Evolutionary conservation across 2,329 filamentous ascomycete species (phyloP).

Genomic region (Colletotrichum falcatum): DNA sequence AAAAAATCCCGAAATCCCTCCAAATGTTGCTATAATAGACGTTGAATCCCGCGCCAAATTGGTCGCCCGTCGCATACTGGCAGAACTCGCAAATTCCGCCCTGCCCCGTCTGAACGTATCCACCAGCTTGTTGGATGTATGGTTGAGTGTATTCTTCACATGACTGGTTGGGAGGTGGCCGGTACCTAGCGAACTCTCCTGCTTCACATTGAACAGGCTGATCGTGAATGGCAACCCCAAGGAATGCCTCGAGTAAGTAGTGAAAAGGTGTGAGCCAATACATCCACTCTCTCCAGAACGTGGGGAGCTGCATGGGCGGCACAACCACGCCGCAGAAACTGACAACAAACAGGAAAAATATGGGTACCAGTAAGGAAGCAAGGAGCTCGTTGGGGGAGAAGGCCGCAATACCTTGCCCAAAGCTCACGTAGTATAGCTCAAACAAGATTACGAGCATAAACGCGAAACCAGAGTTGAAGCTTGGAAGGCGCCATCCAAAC

Average conservation of each 20-base stretch:
- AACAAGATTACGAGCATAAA: slow-evolving; percentile 76
- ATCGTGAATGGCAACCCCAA: slow-evolving; percentile 66
- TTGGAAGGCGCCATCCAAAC: slow-evolving; percentile 61
- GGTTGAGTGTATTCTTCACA: slow-evolving; percentile 70
- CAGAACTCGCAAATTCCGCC: slow-evolving; percentile 74
- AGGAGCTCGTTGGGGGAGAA: slow-evolving; percentile 75
- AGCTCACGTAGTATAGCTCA: slow-evolving; percentile 73
- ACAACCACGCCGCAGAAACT: slow-evolving; percentile 79
- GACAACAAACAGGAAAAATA: slow-evolving; percentile 78
- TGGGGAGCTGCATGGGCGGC: slow-evolving; percentile 66
- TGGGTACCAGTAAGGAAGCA: slow-evolving; percentile 73
- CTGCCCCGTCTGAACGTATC: slow-evolving; percentile 69
- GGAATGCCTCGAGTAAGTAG: slow-evolving; percentile 73
- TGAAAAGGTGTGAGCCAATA: slow-evolving; percentile 77
- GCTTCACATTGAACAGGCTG: slow-evolving; percentile 66
- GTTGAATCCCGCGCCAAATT: slow-evolving; percentile 70
- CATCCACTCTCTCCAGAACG: slow-evolving; percentile 75
- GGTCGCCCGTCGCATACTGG: slow-evolving; percentile 69
- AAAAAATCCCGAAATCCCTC: slow-evolving; percentile 75
- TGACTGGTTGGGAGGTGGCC: slow-evolving; percentile 67
- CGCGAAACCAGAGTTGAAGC: slow-evolving; percentile 70
- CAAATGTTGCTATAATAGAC: slow-evolving; percentile 72
- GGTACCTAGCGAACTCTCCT: slow-evolving; percentile 71
- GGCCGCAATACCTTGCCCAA: slow-evolving; percentile 76
- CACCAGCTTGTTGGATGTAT: slow-evolving; percentile 66